These are phyloP conservation scores for Tetrahymena borealis DNA, from an alignment of 73 alveolate species.

Conservation along the genomic window DNA sequence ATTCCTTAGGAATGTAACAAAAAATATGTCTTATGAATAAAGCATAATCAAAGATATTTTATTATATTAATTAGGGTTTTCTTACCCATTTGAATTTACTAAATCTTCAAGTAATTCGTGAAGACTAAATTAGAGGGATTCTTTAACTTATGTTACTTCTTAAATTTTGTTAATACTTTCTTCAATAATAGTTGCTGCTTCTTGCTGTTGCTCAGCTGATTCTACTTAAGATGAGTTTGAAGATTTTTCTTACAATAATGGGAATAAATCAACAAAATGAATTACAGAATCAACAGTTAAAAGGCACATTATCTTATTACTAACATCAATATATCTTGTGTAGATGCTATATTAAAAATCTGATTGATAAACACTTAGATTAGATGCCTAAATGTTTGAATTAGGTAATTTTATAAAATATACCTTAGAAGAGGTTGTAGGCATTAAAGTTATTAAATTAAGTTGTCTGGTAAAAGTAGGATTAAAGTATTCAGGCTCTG, in stretches of 20 bases:
- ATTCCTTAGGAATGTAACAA: background rate
- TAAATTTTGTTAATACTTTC: background rate
- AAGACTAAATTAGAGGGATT: background rate
- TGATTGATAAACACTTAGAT: background rate
- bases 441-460: background rate
- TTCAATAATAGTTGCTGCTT: background rate
- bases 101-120: background rate
- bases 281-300: background rate
- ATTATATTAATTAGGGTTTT: background rate
- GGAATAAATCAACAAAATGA: background rate
- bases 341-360: background rate
- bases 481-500: background rate
- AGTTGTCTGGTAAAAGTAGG: background rate
- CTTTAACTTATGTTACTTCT: background rate
- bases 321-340: background rate
- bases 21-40: background rate
- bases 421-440: background rate
- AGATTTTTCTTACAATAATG: background rate
- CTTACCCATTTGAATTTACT: background rate
- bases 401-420: background rate
- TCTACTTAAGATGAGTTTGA: background rate
- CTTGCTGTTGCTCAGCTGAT: background rate
- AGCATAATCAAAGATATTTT: background rate
- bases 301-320: background rate
- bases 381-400: background rate